phyloP scores from a whole-genome alignment of 441 rosid genomes.

The Gossypium davidsonii region DNA sequence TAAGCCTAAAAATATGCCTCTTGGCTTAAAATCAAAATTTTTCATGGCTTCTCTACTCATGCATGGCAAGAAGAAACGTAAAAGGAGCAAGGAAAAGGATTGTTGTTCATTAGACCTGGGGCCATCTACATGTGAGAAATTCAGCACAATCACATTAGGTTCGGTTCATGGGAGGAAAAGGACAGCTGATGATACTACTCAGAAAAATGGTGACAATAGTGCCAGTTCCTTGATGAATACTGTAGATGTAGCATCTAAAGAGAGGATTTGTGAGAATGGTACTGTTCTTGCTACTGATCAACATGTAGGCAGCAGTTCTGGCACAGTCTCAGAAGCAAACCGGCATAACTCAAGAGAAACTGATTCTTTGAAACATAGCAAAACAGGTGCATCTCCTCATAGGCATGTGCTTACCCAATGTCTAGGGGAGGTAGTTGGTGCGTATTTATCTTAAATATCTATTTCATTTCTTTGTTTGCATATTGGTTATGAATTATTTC shows the following conservation, averaged over 20 bases:
- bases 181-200: slow-evolving; percentile 17
- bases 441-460: slow-evolving; percentile 19
- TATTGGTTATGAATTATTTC: background rate
- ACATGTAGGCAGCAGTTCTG: slow-evolving; percentile 19
- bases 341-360: slow-evolving; percentile 23
- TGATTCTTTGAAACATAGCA: slow-evolving; percentile 28
- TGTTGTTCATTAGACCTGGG: slow-evolving; percentile 25
- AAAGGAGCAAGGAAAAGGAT: slow-evolving; percentile 31
- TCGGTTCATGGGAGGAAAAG: slow-evolving; percentile 25
- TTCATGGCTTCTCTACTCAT: slow-evolving; percentile 36
- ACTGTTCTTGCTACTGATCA: slow-evolving; percentile 35
- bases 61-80: slow-evolving; percentile 44
- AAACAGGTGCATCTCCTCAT: slow-evolving; percentile 25
- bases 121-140: slow-evolving; percentile 49
- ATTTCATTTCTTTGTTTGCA: background rate
- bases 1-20: slow-evolving; percentile 22
- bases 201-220: slow-evolving; percentile 17
- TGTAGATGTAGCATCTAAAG: slow-evolving; percentile 28
- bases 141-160: slow-evolving; percentile 11
- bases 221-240: slow-evolving; percentile 21
- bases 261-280: slow-evolving; percentile 40
- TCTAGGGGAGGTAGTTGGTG: slow-evolving; percentile 56
- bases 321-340: slow-evolving; percentile 26
- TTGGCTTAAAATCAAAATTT: slow-evolving; percentile 42
- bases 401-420: slow-evolving; percentile 39